phyloP scores from a whole-genome alignment of 2,329 filamentous ascomycete species.

The Fusarium sp. region DNA sequence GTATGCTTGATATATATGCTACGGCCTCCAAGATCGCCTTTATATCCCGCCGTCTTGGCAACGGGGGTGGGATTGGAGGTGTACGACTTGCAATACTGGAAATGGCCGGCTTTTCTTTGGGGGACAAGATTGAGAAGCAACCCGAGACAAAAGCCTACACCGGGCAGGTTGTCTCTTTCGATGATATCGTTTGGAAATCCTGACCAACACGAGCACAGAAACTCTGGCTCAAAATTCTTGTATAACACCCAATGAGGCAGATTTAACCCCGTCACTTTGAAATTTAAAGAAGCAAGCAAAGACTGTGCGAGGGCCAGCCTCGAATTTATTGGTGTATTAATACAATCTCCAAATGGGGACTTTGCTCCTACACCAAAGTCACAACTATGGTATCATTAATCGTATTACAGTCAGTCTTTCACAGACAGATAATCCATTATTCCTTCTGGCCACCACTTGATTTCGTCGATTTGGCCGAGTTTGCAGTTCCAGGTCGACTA shows the following conservation, averaged over 20 bases:
- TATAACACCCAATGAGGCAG: not conserved
- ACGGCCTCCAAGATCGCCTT: slow-evolving; percentile 56
- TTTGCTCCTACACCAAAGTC: not conserved
- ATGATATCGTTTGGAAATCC: slow-evolving; percentile 56
- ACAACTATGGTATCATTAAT: slow-evolving; percentile 25
- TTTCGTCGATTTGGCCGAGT: slow-evolving; percentile 52
- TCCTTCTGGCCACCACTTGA: slow-evolving; percentile 41
- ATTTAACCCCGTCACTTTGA: not conserved
- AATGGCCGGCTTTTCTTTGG: slow-evolving; percentile 55
- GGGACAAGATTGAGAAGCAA: slow-evolving; percentile 52
- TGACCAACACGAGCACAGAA: slow-evolving; percentile 8
- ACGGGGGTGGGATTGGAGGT: slow-evolving; percentile 57
- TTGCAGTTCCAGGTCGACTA: slow-evolving; percentile 57
- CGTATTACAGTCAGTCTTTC: slow-evolving; percentile 1
- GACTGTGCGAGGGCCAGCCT: slow-evolving; percentile 6
- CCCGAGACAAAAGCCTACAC: slow-evolving; percentile 54
- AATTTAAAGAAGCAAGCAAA: not conserved
- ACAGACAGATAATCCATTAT: not conserved
- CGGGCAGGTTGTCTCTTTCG: slow-evolving; percentile 56
- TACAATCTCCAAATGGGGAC: not conserved
- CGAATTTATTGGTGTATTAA: slow-evolving; percentile 10
- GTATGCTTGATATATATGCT: slow-evolving; percentile 52
- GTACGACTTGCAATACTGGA: slow-evolving; percentile 57
- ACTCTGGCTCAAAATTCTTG: not conserved
- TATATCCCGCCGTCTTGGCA: slow-evolving; percentile 49